phyloP scores from a whole-genome alignment of 2,329 filamentous ascomycete genomes.

The Alternaria postmessia region DNA sequence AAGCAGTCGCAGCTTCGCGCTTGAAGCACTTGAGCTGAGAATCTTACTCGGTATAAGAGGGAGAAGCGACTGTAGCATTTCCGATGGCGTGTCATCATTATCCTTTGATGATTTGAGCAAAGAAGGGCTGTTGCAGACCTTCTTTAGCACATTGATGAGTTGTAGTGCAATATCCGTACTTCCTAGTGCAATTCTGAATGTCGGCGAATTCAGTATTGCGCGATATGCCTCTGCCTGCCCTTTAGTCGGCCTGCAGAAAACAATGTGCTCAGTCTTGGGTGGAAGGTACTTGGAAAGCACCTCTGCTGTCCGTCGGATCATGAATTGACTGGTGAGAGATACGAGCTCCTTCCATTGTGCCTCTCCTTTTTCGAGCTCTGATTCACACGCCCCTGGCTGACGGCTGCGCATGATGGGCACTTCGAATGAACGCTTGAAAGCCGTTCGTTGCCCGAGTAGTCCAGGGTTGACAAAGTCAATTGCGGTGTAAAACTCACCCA shows the following conservation, averaged over 20 bases:
- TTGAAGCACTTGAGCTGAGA: slow-evolving; percentile 65
- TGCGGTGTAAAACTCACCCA: slow-evolving; percentile 72
- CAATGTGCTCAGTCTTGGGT: slow-evolving; percentile 71
- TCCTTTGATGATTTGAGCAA: slow-evolving; percentile 64
- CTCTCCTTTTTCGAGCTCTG: slow-evolving; percentile 70
- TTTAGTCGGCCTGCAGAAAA: slow-evolving; percentile 70
- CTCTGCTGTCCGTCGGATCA: slow-evolving; percentile 71
- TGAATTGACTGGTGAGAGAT: slow-evolving; percentile 68
- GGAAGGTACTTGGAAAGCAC: slow-evolving; percentile 72
- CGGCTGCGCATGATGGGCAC: slow-evolving; percentile 69
- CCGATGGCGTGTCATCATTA: slow-evolving; percentile 57
- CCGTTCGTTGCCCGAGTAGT: slow-evolving; percentile 67
- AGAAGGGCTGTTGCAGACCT: slow-evolving; percentile 75
- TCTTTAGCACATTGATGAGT: slow-evolving; percentile 76
- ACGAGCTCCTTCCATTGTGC: slow-evolving; percentile 68
- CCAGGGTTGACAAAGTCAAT: slow-evolving; percentile 75
- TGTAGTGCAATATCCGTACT: slow-evolving; percentile 70
- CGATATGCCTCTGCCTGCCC: slow-evolving; percentile 69
- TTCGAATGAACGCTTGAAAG: slow-evolving; percentile 72
- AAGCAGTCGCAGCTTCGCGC: slow-evolving; percentile 72
- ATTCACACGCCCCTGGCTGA: slow-evolving; percentile 68
- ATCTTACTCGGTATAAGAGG: slow-evolving; percentile 64
- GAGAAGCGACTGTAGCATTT: slow-evolving; percentile 55
- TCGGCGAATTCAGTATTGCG: slow-evolving; percentile 69
- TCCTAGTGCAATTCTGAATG: slow-evolving; percentile 69